Evolutionary conservation across 2,329 filamentous ascomycete species (phyloP).

Genomic region (Cercospora sp.): DNA sequence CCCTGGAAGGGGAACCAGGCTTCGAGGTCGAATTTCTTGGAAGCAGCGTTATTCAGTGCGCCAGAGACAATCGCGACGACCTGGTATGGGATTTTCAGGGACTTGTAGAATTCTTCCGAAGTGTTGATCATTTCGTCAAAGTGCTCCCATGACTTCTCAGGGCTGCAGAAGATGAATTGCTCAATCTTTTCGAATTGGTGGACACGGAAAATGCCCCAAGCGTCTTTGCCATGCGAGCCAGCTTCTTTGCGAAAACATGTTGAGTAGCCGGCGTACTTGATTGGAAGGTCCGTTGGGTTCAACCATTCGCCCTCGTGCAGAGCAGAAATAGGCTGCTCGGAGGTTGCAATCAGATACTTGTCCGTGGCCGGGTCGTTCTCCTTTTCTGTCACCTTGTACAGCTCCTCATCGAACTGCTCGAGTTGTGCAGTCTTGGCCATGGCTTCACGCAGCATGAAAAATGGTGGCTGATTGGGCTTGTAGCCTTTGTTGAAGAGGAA

Average conservation of each 20-base stretch:
- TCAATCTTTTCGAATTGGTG: constrained; percentile 97
- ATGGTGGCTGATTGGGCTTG: constrained; percentile 67
- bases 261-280: constrained; percentile 85
- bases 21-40: constrained; percentile 95
- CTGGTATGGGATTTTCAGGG: constrained; percentile 82
- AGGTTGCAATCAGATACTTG: constrained; percentile 81
- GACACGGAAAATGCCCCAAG: constrained; percentile 97
- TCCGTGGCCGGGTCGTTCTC: constrained; percentile 78
- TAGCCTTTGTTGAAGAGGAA: constrained; percentile 75
- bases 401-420: constrained; percentile 94
- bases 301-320: constrained; percentile 90
- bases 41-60: constrained; percentile 81
- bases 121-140: constrained; percentile 91
- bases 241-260: constrained; percentile 97
- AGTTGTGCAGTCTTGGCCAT: constrained; percentile 99
- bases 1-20: constrained; percentile 95
- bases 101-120: constrained; percentile 94
- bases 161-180: constrained; percentile 78
- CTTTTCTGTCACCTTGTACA: constrained; percentile 90
- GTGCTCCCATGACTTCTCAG: constrained; percentile 86
- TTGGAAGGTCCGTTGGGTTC: constrained; percentile 76
- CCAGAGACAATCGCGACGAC: constrained; percentile 95
- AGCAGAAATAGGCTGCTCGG: constrained; percentile 91
- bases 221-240: constrained; percentile 85
- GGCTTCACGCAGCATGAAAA: constrained; percentile 91